These are phyloP conservation scores for Heliocybe sulcata DNA, from an alignment of 1,284 basidiomycete species.

Conservation along the genomic window DNA sequence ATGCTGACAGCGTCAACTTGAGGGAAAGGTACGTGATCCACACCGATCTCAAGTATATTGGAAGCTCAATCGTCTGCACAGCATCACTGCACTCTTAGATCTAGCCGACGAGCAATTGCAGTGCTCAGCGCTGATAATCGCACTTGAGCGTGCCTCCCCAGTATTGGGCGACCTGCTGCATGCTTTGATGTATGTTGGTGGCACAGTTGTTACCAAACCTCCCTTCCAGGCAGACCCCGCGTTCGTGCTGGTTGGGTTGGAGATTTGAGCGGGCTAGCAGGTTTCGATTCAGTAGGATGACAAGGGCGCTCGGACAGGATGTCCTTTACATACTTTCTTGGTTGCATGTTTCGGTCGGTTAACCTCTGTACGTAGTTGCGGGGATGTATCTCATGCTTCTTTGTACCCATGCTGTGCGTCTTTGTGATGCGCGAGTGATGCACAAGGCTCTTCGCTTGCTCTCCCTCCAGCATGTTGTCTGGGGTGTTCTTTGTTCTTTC, in stretches of 20 bases:
- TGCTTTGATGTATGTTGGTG: constrained; percentile 80
- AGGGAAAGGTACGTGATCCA: constrained; percentile 59
- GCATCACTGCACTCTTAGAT: constrained; percentile 77
- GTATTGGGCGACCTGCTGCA: constrained; percentile 60
- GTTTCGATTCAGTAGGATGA: too few species aligned
- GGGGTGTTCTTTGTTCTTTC: too few species aligned
- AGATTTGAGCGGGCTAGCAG: constrained; percentile 36
- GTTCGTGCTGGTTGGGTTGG: constrained; percentile 71
- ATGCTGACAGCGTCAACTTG: constrained; percentile 65
- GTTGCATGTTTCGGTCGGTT: too few species aligned
- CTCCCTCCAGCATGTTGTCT: too few species aligned
- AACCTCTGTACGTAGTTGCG: too few species aligned
- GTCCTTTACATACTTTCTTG: too few species aligned
- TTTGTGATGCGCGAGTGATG: too few species aligned
- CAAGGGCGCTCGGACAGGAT: too few species aligned
- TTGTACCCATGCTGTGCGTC: too few species aligned
- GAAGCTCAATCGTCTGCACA: constrained; percentile 19
- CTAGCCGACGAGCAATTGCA: constrained; percentile 72
- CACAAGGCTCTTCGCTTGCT: too few species aligned
- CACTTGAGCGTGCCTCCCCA: constrained; percentile 52
- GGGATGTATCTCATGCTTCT: too few species aligned
- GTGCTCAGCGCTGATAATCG: constrained; percentile 73
- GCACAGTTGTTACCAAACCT: constrained; percentile 68
- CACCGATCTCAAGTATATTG: constrained; percentile 6
- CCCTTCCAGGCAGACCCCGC: constrained; percentile 63